phyloP scores from a whole-genome alignment of 805 yeast species.

The Cyberlindnera veronae region DNA sequence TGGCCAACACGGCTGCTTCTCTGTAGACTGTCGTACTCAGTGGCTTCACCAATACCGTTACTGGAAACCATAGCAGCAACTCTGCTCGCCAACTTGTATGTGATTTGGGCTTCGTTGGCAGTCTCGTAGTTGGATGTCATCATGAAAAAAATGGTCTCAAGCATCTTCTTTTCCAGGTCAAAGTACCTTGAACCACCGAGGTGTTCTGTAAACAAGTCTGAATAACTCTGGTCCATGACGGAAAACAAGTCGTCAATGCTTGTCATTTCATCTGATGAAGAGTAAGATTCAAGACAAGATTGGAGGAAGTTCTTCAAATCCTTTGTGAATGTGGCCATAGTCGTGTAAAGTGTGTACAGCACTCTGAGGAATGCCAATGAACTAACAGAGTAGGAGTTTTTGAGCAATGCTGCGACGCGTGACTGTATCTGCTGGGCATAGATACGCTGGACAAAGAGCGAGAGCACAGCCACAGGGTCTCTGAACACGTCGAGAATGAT shows the following conservation, averaged over 20 bases:
- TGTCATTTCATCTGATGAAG: constrained; percentile 31
- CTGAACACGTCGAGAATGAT: constrained; percentile 71
- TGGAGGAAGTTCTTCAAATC: constrained; percentile 60
- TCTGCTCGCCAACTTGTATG: constrained; percentile 28
- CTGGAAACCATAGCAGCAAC: constrained; percentile 2
- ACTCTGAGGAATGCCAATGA: constrained; percentile 73
- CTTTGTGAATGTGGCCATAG: constrained; percentile 57
- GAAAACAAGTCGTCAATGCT: constrained; percentile 37
- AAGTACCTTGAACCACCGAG: constrained; percentile 67
- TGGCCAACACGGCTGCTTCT: constrained; percentile 42
- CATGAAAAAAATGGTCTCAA: constrained; percentile 41
- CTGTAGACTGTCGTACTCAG: constrained; percentile 28
- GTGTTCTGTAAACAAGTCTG: constrained; percentile 72
- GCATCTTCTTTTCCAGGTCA: constrained; percentile 61
- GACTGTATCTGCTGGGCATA: constrained; percentile 69
- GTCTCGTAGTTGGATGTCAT: constrained; percentile 32
- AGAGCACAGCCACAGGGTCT: constrained; percentile 61
- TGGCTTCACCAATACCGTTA: constrained; percentile 15
- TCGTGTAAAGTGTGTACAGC: constrained; percentile 60
- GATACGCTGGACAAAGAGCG: constrained; percentile 67
- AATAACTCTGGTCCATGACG: constrained; percentile 66
- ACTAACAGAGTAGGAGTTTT: constrained; percentile 58
- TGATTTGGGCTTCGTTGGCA: constrained; percentile 30
- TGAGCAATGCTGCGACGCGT: constrained; percentile 54
- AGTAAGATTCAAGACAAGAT: constrained; percentile 34